Conservation (phyloP, 179 eudicot species). For the Patellifolia procumbens region DNA sequence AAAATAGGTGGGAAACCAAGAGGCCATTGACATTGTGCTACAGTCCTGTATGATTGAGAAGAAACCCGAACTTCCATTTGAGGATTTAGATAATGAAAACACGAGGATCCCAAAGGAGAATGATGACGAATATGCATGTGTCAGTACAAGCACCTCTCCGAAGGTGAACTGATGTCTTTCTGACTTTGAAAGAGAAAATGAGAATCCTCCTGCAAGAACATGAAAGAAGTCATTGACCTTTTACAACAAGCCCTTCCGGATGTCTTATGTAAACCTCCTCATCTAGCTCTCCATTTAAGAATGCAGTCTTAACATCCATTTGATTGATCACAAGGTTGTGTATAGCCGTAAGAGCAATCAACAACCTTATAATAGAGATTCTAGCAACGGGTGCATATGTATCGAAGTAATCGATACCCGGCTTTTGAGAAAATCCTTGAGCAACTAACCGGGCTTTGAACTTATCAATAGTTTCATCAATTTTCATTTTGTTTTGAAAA, state of each 20-base stretch:
- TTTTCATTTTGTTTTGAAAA: no score
- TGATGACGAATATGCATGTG: constrained; percentile 31
- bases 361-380: no score
- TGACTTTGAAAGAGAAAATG: constrained; percentile 41
- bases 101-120: constrained; percentile 17
- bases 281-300: no score
- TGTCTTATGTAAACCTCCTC: no score
- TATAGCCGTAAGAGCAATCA: no score
- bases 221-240: constrained; percentile 45
- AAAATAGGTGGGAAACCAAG: constrained; percentile 77
- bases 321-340: no score
- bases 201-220: constrained; percentile 38
- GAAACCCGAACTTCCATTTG: constrained; percentile 30
- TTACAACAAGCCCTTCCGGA: constrained; percentile 79
- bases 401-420: no score
- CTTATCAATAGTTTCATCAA: no score
- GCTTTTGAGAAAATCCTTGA: no score
- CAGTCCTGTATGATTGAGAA: constrained; percentile 36
- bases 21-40: constrained; percentile 63
- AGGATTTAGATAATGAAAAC: constrained; percentile 16
- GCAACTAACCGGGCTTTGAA: no score
- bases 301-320: no score
- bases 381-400: no score
- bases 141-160: constrained; percentile 46
- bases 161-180: constrained; percentile 37